Evolutionary conservation across 495 filamentous ascomycete genomes (phyloP), one percentile per base, ranked within the genome.

Genomic region (Chlorociboria aeruginascens): DNA sequence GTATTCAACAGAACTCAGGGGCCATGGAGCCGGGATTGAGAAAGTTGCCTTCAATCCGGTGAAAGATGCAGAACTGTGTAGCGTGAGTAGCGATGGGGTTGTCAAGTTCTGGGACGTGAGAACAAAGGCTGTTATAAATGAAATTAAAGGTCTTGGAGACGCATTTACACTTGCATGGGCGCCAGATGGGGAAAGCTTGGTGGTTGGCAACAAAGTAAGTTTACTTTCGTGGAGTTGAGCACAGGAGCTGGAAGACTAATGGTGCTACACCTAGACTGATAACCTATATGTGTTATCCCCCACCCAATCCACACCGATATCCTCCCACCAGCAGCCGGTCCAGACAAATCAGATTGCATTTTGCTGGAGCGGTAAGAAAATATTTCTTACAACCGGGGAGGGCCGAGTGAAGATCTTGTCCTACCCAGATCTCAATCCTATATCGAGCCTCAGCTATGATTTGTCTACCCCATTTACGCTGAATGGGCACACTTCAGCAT

Each of bases 101-200:
- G 83, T 94, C 50, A 79, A 83, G 50, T 80, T 98, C 53, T 98
- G 92, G 92, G 93, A 98, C 50, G 86, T 94, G 13, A 74, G 89
- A 52, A 85, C 76, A 17, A 90, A 87, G 63, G 63, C 70, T 4
- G 86, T 83, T 45, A 74, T 86, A 32, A 88, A 86, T 55, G 83
- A 84, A 50, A 69, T 89, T 2, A 86, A 85, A 61, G 77, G 85
- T n/a, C 79, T 82, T 31, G 87, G 86, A 7, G 82, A 85, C 60
- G 84, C 86, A 8, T 85, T 93, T 51, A 85, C 79, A 11, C 69
- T 95, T 45, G 83, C 81, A 6, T 98, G 92, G 89, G 78, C 74
- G 44, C 88, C 88, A n/a, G 83, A 92, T 59, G 93, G 93, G 3
- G 77, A 70, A 38, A 80, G 78, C 40, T 68, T 97, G 41, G 69